Base-by-base conservation (phyloP, 2,329 filamentous ascomycete genomes). In the Boeremia lycopersici region DNA sequence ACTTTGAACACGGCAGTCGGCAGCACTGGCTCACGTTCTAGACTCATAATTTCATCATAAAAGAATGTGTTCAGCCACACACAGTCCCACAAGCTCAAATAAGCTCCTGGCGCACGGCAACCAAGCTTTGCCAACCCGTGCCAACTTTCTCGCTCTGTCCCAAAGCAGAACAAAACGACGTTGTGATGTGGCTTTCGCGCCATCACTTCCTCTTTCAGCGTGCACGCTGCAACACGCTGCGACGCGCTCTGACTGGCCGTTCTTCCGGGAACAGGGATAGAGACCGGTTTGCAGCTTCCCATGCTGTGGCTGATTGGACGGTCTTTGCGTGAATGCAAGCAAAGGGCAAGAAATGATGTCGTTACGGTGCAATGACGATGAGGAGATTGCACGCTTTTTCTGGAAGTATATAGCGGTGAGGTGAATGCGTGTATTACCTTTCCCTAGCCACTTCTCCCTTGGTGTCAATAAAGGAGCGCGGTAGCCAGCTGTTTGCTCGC, bases 241-340 rank as follows among this genome's bases (percentile, higher is more conserved):
- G 12, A 50, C 46, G 31, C 23, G 36, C 47, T 31, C 28, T 48
- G n/a, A 33, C 36, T 50, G 55, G 53, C 56, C 57, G 53, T 45
- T 35, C 8, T 34, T 51, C 55, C 51, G 51, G 38, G 36, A 30
- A 50, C 61, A 62, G 50, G 67, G 66, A 57, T 68, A 30, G 50
- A 26, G 63, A 52, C 69, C 53, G 63, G 69, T 68, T 72, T 72
- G 68, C 68, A 67, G 67, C 69, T 48, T 46, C 47, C 54, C 54
- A 53, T 11, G 38, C 31, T 25, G 19, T 17, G 33, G 29, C 29
- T 55, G 48, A 58, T 57, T 60, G 52, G 59, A 19, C 41, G 60
- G 19, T 29, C 23, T 25, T 40, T 12, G n/a, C 19, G 39, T 48
- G 45, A 30, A 36, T 35, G 52, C 30, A 30, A 48, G 40, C 28